Evolutionary conservation across 805 yeast species (phyloP).

Genomic region (Kodamaea hsintzibuensis): DNA sequence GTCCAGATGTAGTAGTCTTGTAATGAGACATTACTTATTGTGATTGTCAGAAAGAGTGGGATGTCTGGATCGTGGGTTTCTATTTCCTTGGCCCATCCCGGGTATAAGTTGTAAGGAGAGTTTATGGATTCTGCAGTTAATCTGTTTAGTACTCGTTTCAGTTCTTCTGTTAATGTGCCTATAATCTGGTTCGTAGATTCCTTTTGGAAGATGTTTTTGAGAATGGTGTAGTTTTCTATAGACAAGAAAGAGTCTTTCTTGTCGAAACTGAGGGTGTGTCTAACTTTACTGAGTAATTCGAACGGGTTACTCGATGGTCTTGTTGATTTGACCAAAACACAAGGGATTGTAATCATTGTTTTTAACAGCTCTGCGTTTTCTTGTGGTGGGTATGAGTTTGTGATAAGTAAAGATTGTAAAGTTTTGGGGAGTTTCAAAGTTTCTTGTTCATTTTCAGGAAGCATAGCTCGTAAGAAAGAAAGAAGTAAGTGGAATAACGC

Average conservation of each 20-base stretch:
- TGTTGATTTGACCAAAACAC: constrained; percentile 60
- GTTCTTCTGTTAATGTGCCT: constrained; percentile 70
- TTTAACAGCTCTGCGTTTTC: constrained; percentile 32
- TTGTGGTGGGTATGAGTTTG: constrained; percentile 76
- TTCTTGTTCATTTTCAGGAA: constrained; percentile 64
- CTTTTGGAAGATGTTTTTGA: constrained; percentile 69
- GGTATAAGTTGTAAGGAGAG: constrained; percentile 38
- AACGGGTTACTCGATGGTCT: constrained; percentile 47
- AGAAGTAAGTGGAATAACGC: constrained; percentile 81
- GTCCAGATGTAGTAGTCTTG: constrained; percentile 93
- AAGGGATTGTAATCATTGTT: constrained; percentile 54
- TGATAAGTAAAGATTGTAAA: constrained; percentile 62
- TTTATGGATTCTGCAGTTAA: constrained; percentile 36
- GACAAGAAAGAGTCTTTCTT: constrained; percentile 69
- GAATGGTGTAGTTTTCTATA: constrained; percentile 73
- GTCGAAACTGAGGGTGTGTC: constrained; percentile 62
- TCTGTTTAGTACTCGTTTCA: constrained; percentile 54
- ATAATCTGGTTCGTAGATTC: constrained; percentile 54
- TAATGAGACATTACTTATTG: constrained; percentile 61
- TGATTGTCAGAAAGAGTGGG: constrained; percentile 39
- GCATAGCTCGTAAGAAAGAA: constrained; percentile 76
- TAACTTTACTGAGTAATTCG: constrained; percentile 55
- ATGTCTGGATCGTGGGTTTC: constrained; percentile 27
- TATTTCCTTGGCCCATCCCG: constrained; percentile 35
- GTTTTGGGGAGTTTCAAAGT: constrained; percentile 62